Evolutionary conservation across 129 eudicot genomes (phyloP).

Genomic region (Escallonia herrerae): DNA sequence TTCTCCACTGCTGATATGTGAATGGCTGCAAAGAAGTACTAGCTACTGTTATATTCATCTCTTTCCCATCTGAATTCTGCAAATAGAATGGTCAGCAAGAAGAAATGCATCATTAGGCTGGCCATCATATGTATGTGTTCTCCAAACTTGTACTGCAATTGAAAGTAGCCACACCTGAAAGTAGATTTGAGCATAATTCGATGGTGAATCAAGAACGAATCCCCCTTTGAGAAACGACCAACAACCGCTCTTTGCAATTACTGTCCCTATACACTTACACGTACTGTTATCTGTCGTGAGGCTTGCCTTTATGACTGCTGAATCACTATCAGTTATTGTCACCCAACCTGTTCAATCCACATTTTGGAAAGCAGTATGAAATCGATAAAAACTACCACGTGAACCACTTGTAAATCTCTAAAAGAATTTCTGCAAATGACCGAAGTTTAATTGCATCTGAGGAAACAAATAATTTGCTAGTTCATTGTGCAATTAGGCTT

Average conservation of each 20-base stretch:
- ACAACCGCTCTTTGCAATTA: slow-evolving; percentile 39
- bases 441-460: too few species aligned
- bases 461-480: too few species aligned
- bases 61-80: slow-evolving; percentile 22
- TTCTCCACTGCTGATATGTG: slow-evolving; percentile 40
- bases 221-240: slow-evolving; percentile 85
- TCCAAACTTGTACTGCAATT: background rate
- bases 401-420: too few species aligned
- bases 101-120: background rate
- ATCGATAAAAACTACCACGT: too few species aligned
- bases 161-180: slow-evolving; percentile 31
- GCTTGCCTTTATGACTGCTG: slow-evolving; percentile 35
- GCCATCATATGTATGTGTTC: background rate
- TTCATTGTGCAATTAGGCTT: too few species aligned
- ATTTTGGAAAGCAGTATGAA: background rate
- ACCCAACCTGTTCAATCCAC: slow-evolving; percentile 40
- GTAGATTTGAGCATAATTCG: slow-evolving; percentile 19
- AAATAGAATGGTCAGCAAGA: background rate
- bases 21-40: slow-evolving; percentile 47
- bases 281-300: slow-evolving; percentile 19
- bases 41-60: slow-evolving; percentile 21
- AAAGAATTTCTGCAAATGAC: too few species aligned
- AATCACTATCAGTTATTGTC: slow-evolving; percentile 26
- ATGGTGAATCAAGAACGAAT: slow-evolving; percentile 36
- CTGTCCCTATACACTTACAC: slow-evolving; percentile 41